Conservation (phyloP, 768 basidiomycete species). For the Mycena metata region DNA sequence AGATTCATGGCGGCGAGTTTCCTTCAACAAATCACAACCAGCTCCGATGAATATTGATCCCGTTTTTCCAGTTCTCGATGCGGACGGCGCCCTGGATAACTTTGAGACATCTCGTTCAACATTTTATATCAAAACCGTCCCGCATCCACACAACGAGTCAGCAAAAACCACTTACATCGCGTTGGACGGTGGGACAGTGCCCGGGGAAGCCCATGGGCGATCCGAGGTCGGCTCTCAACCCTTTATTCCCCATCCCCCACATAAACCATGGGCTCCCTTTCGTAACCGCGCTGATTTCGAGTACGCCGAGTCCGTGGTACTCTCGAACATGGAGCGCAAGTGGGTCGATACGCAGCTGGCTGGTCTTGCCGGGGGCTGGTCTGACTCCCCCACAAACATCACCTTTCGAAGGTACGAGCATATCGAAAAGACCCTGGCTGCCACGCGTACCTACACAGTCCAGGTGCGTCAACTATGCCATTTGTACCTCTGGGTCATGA, state of each 20-base stretch:
- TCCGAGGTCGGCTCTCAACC: not conserved
- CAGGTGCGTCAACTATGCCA: constrained; percentile 9
- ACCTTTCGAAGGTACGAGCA: constrained; percentile 23
- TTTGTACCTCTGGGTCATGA: not conserved
- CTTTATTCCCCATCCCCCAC: not conserved
- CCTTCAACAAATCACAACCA: too few relatives aligned
- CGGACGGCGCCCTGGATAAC: too few relatives aligned
- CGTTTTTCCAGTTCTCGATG: too few relatives aligned
- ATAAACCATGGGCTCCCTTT: constrained; percentile 25
- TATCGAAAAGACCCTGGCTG: constrained; percentile 8
- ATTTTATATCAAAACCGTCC: constrained; percentile 10
- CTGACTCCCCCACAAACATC: constrained; percentile 14
- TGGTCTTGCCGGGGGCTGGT: constrained; percentile 25
- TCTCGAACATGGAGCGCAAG: constrained; percentile 7
- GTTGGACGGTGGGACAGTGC: not conserved
- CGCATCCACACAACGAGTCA: not conserved
- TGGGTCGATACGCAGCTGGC: constrained; percentile 8
- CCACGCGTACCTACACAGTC: constrained; percentile 22
- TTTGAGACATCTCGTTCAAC: not conserved
- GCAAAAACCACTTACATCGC: not conserved
- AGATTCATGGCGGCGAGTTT: too few relatives aligned
- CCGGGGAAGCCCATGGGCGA: not conserved
- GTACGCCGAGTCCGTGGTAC: constrained; percentile 9
- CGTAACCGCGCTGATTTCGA: constrained; percentile 25
- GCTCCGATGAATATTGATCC: too few relatives aligned